These are phyloP conservation scores for Cystobasidium ongulense DNA, from an alignment of 768 basidiomycete genomes.

Conservation along the genomic window DNA sequence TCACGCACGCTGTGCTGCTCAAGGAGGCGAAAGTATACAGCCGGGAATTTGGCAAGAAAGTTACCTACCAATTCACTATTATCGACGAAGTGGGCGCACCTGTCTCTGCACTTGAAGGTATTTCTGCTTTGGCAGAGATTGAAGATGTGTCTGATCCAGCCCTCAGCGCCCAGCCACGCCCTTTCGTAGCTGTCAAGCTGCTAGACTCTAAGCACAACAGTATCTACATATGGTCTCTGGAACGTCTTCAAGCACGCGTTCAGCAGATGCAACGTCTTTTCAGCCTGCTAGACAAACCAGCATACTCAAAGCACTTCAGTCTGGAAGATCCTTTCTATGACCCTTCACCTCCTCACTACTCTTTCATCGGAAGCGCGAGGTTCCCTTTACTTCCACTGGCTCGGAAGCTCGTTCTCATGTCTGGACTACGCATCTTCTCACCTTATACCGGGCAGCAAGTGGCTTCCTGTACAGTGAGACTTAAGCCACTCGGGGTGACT, in stretches of 20 bases:
- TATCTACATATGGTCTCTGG: slow-evolving; percentile 84
- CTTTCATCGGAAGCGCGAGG: slow-evolving; percentile 80
- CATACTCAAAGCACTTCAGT: slow-evolving; percentile 88
- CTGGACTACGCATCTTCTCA: slow-evolving; percentile 70
- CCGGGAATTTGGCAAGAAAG: slow-evolving; percentile 74
- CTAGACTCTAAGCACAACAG: slow-evolving; percentile 77
- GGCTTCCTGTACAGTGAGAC: slow-evolving; percentile 79
- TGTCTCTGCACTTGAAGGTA: slow-evolving; percentile 70
- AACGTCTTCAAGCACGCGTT: slow-evolving; percentile 76
- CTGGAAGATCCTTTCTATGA: slow-evolving; percentile 90
- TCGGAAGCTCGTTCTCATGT: slow-evolving; percentile 46
- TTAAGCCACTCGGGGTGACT: slow-evolving; percentile 68
- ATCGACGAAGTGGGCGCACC: slow-evolving; percentile 74
- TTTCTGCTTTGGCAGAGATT: slow-evolving; percentile 79
- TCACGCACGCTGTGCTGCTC: slow-evolving; percentile 72
- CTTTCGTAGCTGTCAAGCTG: slow-evolving; percentile 80
- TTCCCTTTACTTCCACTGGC: slow-evolving; percentile 73
- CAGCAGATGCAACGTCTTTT: slow-evolving; percentile 88
- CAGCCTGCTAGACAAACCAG: slow-evolving; percentile 80
- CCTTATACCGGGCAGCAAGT: slow-evolving; percentile 91
- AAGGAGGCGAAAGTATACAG: slow-evolving; percentile 95
- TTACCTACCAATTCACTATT: slow-evolving; percentile 85
- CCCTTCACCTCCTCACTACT: slow-evolving; percentile 64
- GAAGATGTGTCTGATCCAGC: slow-evolving; percentile 84
- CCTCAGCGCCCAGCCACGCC: slow-evolving; percentile 63